A percentile compares a stretch with the other conserved stretches of the same genome.
These are phyloP conservation scores for Phragmites australis DNA, from an alignment of 176 grass and related monocot species.

Conservation along the genomic window DNA sequence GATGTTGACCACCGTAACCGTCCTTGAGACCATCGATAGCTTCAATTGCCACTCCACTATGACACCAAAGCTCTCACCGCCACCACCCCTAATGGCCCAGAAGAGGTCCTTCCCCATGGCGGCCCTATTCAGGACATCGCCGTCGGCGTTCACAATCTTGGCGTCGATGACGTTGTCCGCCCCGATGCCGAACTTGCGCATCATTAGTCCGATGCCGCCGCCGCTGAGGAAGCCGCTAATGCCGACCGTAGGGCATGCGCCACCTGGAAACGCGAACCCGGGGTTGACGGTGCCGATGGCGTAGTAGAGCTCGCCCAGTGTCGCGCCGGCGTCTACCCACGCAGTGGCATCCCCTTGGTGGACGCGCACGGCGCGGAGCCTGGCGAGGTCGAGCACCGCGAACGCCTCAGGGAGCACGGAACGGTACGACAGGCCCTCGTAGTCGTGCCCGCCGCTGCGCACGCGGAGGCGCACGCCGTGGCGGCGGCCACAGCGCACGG, in stretches of 20 bases:
- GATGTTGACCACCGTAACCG: constrained; percentile 30
- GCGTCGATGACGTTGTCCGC: constrained; percentile 39
- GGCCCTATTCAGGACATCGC: constrained; percentile 37
- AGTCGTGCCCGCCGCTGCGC: constrained; percentile 71
- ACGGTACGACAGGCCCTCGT: constrained; percentile 62
- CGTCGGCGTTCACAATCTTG: constrained; percentile 31
- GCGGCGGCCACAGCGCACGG: constrained; percentile 42
- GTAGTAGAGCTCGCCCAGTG: constrained; percentile 32
- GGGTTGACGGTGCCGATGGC: constrained; percentile 37
- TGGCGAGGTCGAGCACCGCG: constrained; percentile 41
- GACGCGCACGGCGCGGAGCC: constrained; percentile 8
- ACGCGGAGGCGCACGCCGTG: constrained; percentile 41
- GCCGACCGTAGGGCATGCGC: constrained; percentile 26
- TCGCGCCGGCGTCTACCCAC: constrained; percentile 37
- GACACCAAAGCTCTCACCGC: constrained; percentile 49
- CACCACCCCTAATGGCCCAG: constrained; percentile 53
- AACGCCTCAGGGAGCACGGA: constrained; percentile 29
- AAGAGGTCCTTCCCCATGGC: constrained; percentile 56
- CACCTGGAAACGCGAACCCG: constrained; percentile 17
- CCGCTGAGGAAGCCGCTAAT: constrained; percentile 28
- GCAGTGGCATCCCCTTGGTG: neutral
- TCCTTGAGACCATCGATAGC: neutral
- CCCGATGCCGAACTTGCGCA: constrained; percentile 30
- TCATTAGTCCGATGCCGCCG: constrained; percentile 27
- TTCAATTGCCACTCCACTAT: constrained; percentile 39